A percentile compares a stretch with the other conserved stretches of the same genome.
Evolutionary conservation across 1,284 basidiomycete species (phyloP).

Genomic region (Leccinum colubrinum): DNA sequence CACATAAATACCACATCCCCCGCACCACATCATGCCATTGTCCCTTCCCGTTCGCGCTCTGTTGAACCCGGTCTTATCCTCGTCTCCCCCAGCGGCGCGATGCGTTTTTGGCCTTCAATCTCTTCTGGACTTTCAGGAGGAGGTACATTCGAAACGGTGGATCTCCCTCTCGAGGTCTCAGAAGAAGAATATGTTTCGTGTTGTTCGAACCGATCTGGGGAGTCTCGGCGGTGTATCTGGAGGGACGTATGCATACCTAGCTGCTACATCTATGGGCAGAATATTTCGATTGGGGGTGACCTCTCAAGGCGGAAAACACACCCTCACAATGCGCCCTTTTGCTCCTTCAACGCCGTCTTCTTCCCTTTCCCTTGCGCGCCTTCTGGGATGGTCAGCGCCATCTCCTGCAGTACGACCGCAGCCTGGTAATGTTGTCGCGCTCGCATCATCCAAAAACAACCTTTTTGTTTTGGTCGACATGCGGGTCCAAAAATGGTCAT

Average conservation of each 20-base stretch:
- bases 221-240: constrained; percentile 4
- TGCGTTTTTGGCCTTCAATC: constrained; percentile 80
- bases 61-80: constrained; percentile 75
- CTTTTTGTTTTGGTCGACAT: constrained; percentile 67
- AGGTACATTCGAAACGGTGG: constrained; percentile 54
- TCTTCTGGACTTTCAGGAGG: constrained; percentile 81
- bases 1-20: constrained; percentile 42
- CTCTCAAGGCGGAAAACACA: constrained; percentile 65
- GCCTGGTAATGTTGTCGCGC: constrained; percentile 57
- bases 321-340: constrained; percentile 55
- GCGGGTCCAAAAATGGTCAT: constrained; percentile 65
- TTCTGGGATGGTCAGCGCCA: constrained; percentile 53
- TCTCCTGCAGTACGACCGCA: constrained; percentile 31
- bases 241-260: constrained; percentile 43
- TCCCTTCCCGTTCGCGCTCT: constrained; percentile 59
- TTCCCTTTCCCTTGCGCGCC: constrained; percentile 52
- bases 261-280: constrained; percentile 63
- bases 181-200: constrained; percentile 61
- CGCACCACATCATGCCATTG: constrained; percentile 61
- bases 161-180: constrained; percentile 44
- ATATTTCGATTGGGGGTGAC: constrained; percentile 65
- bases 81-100: constrained; percentile 57
- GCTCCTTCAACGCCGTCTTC: constrained; percentile 47
- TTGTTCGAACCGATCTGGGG: constrained; percentile 64
- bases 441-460: constrained; percentile 44